Base-by-base conservation (phyloP, 352 stramenopile species). In the Phytophthora syringae region DNA sequence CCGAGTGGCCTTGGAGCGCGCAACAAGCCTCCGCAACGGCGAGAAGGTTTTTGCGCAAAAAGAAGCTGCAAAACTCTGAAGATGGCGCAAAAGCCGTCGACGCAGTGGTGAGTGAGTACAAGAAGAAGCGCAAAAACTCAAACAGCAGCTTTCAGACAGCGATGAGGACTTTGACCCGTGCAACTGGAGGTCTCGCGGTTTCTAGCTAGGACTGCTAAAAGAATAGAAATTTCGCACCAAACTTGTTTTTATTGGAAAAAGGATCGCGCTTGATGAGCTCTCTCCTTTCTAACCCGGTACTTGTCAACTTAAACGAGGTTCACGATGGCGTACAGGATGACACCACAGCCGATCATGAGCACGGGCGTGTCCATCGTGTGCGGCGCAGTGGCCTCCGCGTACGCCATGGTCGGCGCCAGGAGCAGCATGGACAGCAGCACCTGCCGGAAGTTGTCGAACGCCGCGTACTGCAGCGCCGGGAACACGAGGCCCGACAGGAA, bases 351-450 rank as follows among this genome's bases (percentile, higher is more conserved):
- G 57, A 90, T 85, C 86, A 94, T 94, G 57, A 94, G 70, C 59
- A 93, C 84, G 0, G 86, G 86, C 32, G 86, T 92, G 67, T 94
- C 86, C 84, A 94, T 94, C 44, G 84, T 94, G 71, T 94, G 86
- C 16, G 86, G 86, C 7, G 86, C 82, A 10, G 84, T 93, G 20
- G 86, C 86, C 67, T 94, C 86, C 1, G 86, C 86, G 68, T 94
- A 94, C 52, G 86, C 86, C 84, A 92, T 92, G 18, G 84, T 90
- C 5, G 84, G 84, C 24, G 82, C 81, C 52, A 94, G 60, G 54
- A 93, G 80, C 49, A 92, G 63, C 84, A 94, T 94, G 5, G 84
- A 80, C 52, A 88, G 68, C 55, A 90, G 55, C 58, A 93, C 79
- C 64, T 94, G 84, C 61, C 72, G 84, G 47, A 92, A 89, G 72